These are phyloP conservation scores for Dendrobium nobile DNA, from an alignment of 106 monocot species.

Conservation along the genomic window DNA sequence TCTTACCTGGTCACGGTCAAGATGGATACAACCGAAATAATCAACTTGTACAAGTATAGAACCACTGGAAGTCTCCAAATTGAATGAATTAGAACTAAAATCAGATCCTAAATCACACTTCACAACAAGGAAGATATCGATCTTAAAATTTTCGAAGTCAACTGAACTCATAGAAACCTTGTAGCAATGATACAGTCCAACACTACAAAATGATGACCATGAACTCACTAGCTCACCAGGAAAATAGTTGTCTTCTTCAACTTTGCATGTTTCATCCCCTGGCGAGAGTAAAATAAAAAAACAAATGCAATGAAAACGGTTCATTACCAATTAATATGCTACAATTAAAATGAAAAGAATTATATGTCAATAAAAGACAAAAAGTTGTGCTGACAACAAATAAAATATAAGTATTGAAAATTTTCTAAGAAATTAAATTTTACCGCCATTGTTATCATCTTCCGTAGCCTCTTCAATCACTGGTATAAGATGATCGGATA, in stretches of 20 bases:
- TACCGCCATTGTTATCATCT: constrained; percentile 26
- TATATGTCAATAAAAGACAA: background rate
- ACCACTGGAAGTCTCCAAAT: constrained; percentile 23
- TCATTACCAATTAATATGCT: background rate
- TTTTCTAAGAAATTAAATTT: background rate
- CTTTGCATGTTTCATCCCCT: constrained; percentile 17
- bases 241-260: constrained; percentile 38
- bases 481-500: constrained; percentile 53
- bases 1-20: constrained; percentile 33
- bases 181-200: constrained; percentile 52
- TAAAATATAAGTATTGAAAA: background rate
- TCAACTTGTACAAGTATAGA: constrained; percentile 25
- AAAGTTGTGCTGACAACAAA: background rate
- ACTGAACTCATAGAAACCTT: constrained; percentile 27
- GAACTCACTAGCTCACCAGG: constrained; percentile 45
- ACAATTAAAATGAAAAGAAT: background rate
- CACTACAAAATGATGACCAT: constrained; percentile 40
- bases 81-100: constrained; percentile 27
- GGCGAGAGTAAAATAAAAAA: background rate
- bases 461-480: constrained; percentile 20
- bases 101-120: constrained; percentile 53
- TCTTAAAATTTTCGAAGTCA: constrained; percentile 1
- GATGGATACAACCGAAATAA: constrained; percentile 24
- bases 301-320: background rate
- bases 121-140: constrained; percentile 43